These are phyloP conservation scores for Aquilaria malaccensis DNA, from an alignment of 345 rosid species.

Conservation along the genomic window DNA sequence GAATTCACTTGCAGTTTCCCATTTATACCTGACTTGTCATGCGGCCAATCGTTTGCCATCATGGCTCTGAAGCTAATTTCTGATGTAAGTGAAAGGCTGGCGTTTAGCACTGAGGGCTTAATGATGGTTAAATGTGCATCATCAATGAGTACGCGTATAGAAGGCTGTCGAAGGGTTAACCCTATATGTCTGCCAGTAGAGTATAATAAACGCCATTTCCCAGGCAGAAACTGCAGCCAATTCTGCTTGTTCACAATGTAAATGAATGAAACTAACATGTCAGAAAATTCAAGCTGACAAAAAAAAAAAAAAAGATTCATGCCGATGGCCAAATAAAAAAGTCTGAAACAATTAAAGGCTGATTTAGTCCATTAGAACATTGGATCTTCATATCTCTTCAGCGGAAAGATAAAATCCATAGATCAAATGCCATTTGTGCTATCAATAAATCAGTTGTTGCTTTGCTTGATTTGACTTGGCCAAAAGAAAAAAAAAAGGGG, in stretches of 20 bases:
- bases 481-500: not conserved
- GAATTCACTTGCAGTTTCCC: conserved; percentile 64
- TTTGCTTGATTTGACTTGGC: too few relatives aligned
- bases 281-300: not conserved
- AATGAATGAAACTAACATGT: conserved; percentile 2
- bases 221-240: conserved; percentile 80
- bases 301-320: not conserved
- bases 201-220: conserved; percentile 87
- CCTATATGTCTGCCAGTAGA: conserved; percentile 86
- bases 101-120: conserved; percentile 29
- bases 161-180: conserved; percentile 81
- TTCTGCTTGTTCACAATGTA: conserved; percentile 33
- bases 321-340: not conserved
- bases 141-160: conserved; percentile 64
- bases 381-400: too few relatives aligned
- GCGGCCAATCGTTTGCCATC: conserved; percentile 66
- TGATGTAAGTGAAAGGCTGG: conserved; percentile 41
- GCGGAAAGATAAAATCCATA: too few relatives aligned
- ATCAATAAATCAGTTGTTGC: too few relatives aligned
- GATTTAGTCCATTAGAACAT: too few relatives aligned
- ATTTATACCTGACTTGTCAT: conserved; percentile 46
- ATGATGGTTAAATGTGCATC: conserved; percentile 45
- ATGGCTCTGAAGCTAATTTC: conserved; percentile 57
- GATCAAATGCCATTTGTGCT: too few relatives aligned
- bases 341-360: too few relatives aligned